Evolutionary conservation across 225 moss, liverwort and hornwort genomes (phyloP).

Genomic region (Takakia lepidozioides): DNA sequence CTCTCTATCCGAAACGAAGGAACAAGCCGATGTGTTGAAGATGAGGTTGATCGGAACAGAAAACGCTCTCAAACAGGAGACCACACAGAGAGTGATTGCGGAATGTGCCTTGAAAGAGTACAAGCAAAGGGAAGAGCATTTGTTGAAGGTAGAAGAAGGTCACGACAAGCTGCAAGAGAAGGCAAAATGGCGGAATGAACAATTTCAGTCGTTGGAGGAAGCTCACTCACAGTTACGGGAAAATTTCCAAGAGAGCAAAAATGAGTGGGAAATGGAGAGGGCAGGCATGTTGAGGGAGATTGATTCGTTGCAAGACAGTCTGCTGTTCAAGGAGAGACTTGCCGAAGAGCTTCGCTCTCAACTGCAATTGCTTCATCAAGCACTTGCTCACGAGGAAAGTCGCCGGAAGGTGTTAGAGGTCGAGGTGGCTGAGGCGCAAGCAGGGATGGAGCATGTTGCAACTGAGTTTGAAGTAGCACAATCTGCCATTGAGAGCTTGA

Average conservation of each 20-base stretch:
- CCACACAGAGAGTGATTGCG: conserved; percentile 25
- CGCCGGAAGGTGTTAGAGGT: conserved; percentile 64
- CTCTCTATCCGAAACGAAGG: conserved; percentile 17
- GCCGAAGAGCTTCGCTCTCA: conserved; percentile 46
- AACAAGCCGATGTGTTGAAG: conserved; percentile 37
- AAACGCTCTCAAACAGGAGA: conserved; percentile 44
- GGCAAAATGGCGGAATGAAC: conserved; percentile 82
- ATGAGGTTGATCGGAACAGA: conserved; percentile 42
- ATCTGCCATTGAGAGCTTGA: conserved; percentile 41
- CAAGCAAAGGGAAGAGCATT: conserved; percentile 46
- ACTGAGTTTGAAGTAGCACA: conserved; percentile 40
- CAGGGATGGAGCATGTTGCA: conserved; percentile 49
- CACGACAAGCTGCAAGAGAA: conserved; percentile 44
- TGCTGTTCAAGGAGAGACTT: conserved; percentile 45
- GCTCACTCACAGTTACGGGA: conserved; percentile 54
- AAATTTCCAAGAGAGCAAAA: conserved; percentile 41
- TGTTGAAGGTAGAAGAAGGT: conserved; percentile 56
- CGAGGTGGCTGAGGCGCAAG: conserved; percentile 46
- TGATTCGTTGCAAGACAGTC: conserved; percentile 39
- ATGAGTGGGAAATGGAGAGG: conserved; percentile 53
- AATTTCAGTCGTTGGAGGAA: conserved; percentile 69
- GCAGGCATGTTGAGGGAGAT: conserved; percentile 41
- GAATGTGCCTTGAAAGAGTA: conserved; percentile 48
- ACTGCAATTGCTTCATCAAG: conserved; percentile 51
- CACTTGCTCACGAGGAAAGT: conserved; percentile 66